These are phyloP conservation scores for Boletus calvinii DNA, from an alignment of 1,284 basidiomycete species.

Conservation along the genomic window DNA sequence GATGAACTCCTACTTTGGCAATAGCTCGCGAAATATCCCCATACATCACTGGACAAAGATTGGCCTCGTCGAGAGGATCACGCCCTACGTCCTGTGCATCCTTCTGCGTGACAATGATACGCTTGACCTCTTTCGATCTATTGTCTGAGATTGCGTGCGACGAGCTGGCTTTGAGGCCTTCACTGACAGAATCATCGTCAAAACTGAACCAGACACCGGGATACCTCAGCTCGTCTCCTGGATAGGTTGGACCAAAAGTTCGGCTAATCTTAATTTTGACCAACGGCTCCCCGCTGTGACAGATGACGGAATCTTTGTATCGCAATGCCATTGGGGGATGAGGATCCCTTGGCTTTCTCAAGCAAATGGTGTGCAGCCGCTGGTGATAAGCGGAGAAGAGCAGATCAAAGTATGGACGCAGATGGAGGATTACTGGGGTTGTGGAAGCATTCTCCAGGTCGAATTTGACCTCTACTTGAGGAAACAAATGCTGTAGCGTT, in stretches of 20 bases:
- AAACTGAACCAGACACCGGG: constrained; percentile 84
- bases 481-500: constrained; percentile 62
- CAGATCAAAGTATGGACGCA: constrained; percentile 76
- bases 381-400: constrained; percentile 78
- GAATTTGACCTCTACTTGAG: constrained; percentile 82
- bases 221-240: constrained; percentile 73
- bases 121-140: constrained; percentile 69
- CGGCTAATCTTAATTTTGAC: constrained; percentile 67
- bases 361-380: constrained; percentile 70
- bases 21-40: constrained; percentile 68
- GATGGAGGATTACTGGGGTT: constrained; percentile 74
- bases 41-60: constrained; percentile 61
- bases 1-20: constrained; percentile 51
- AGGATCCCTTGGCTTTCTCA: constrained; percentile 61
- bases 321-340: constrained; percentile 64
- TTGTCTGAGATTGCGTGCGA: constrained; percentile 47
- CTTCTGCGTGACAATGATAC: constrained; percentile 72
- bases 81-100: constrained; percentile 50
- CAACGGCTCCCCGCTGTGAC: constrained; percentile 56
- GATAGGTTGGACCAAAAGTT: constrained; percentile 83
- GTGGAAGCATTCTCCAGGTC: constrained; percentile 71
- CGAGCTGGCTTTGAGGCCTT: constrained; percentile 45
- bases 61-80: constrained; percentile 69
- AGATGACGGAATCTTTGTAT: constrained; percentile 68
- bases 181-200: constrained; percentile 60